Evolutionary conservation across 2,329 filamentous ascomycete genomes (phyloP).

Genomic region (Neocatenulostroma microsporum): DNA sequence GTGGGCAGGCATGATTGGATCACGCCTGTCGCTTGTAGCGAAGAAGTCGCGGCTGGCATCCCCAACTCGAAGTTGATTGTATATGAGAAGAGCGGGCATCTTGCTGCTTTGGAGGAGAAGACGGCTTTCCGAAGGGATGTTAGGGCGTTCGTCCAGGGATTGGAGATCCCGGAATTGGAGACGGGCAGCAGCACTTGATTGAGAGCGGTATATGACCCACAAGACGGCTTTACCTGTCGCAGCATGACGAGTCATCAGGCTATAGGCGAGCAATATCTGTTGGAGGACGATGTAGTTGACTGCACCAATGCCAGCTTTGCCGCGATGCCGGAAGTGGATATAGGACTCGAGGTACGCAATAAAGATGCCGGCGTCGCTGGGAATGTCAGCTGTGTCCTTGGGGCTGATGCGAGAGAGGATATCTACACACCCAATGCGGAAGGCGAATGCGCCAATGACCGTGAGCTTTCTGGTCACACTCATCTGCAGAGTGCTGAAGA

Average conservation of each 20-base stretch:
- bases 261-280: slow-evolving; percentile 1
- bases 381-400: background rate
- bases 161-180: background rate
- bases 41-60: background rate
- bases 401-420: no score
- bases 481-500: slow-evolving; percentile 1
- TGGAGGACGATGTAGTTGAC: background rate
- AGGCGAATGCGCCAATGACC: background rate
- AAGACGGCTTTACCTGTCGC: no score
- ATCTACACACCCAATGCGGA: slow-evolving; percentile 1
- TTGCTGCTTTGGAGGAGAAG: slow-evolving; percentile 2
- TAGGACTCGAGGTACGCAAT: slow-evolving; percentile 4
- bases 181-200: no score
- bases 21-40: background rate
- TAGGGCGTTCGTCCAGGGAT: background rate
- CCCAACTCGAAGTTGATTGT: background rate
- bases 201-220: no score
- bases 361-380: slow-evolving; percentile 1
- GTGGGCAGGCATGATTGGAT: background rate
- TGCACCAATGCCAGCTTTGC: background rate
- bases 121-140: background rate
- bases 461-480: background rate
- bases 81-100: background rate
- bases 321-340: slow-evolving; percentile 1
- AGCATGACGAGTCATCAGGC: no score